Evolutionary conservation across 1,284 basidiomycete genomes (phyloP).

Genomic region (Ustilago shanxiensis): DNA sequence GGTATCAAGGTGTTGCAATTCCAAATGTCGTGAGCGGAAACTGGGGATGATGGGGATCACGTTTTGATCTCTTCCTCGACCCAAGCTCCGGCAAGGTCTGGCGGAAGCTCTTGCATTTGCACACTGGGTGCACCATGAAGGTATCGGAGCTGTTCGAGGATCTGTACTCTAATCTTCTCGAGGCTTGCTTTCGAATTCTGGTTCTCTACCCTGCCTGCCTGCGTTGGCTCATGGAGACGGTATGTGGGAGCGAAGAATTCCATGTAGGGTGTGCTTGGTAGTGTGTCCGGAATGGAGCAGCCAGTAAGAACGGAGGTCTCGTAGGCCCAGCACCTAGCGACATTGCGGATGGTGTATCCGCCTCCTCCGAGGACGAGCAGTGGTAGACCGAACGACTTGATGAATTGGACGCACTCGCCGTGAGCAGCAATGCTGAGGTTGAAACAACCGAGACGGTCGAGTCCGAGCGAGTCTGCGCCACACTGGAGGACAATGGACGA

Average conservation of each 20-base stretch:
- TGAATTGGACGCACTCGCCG: conserved; percentile 96
- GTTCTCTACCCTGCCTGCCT: conserved; percentile 87
- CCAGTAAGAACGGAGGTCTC: conserved; percentile 87
- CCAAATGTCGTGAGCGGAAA: not conserved
- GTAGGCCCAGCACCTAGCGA: conserved; percentile 98
- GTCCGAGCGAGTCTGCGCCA: conserved; percentile 94
- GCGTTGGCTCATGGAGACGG: conserved; percentile 91
- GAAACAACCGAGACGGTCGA: conserved; percentile 94
- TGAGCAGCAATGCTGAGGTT: conserved; percentile 99
- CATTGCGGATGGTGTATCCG: conserved; percentile 90
- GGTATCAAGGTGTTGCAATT: conserved; percentile 5
- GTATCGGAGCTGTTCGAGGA: conserved; percentile 91
- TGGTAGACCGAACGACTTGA: conserved; percentile 90
- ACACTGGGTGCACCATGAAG: conserved; percentile 95
- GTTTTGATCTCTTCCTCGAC: conserved; percentile 75
- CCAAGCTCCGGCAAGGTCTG: conserved; percentile 84
- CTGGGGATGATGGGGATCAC: not conserved
- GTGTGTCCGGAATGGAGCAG: conserved; percentile 83
- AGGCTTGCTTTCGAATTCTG: conserved; percentile 81
- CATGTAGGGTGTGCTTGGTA: conserved; percentile 91
- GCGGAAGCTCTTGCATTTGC: conserved; percentile 95
- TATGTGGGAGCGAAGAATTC: conserved; percentile 92
- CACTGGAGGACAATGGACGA: conserved; percentile 95
- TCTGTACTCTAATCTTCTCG: conserved; percentile 85
- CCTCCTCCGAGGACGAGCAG: conserved; percentile 92